phyloP scores from a whole-genome alignment of 495 filamentous ascomycete species.

The Xylaria sp. region DNA sequence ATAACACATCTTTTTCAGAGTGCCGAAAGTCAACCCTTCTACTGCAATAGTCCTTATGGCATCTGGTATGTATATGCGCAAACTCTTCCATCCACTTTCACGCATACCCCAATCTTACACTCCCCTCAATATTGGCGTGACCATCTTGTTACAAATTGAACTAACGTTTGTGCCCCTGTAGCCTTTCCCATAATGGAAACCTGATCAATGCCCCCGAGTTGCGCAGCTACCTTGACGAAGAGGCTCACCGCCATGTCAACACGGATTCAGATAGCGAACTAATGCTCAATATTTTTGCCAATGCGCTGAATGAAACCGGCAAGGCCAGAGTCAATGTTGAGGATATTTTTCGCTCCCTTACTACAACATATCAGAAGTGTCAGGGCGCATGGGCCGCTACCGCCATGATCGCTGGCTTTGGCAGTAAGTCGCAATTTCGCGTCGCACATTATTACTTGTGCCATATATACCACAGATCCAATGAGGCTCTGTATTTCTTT shows the following conservation, averaged over 20 bases:
- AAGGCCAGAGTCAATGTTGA: slow-evolving; percentile 93
- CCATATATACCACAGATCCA: neutral
- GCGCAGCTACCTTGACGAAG: slow-evolving; percentile 78
- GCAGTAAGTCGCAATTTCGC: slow-evolving; percentile 40
- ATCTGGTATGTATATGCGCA: slow-evolving; percentile 53
- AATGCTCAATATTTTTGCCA: slow-evolving; percentile 94
- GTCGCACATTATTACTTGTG: neutral
- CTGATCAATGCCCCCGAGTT: slow-evolving; percentile 90
- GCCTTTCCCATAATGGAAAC: slow-evolving; percentile 76
- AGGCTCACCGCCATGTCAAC: slow-evolving; percentile 95
- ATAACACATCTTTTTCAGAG: slow-evolving; percentile 42
- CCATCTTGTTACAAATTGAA: neutral
- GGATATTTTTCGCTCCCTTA: slow-evolving; percentile 83
- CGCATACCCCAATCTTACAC: neutral
- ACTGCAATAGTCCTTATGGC: slow-evolving; percentile 91
- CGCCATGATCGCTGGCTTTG: slow-evolving; percentile 88
- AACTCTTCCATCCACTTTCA: neutral
- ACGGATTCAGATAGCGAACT: slow-evolving; percentile 94
- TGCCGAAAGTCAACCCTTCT: slow-evolving; percentile 86
- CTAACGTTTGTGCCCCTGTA: slow-evolving; percentile 3
- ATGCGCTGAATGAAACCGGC: slow-evolving; percentile 92
- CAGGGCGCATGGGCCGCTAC: slow-evolving; percentile 83
- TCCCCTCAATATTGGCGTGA: neutral
- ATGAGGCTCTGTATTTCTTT: no score
- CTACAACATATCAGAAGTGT: slow-evolving; percentile 77